Evolutionary conservation across 805 yeast species (phyloP).

Genomic region (Starmerella bombi): DNA sequence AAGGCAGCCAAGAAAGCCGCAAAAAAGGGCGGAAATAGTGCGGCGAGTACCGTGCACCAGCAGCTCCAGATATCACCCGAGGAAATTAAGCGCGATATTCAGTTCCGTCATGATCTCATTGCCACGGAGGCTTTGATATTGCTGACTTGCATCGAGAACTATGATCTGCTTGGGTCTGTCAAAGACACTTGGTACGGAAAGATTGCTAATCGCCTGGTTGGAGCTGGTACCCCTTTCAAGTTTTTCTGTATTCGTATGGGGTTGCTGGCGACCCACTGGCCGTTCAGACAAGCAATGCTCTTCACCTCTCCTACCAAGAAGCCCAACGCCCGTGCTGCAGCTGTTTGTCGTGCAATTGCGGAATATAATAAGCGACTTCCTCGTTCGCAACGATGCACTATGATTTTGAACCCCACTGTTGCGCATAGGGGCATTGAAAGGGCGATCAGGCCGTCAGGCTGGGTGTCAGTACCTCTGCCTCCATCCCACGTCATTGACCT

Average conservation of each 20-base stretch:
- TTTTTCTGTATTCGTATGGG: slow-evolving; percentile 32
- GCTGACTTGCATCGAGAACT: slow-evolving; percentile 29
- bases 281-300: slow-evolving; percentile 32
- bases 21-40: slow-evolving; percentile 14
- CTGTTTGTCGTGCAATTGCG: slow-evolving; percentile 30
- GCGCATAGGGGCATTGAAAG: slow-evolving; percentile 27
- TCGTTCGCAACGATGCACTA: slow-evolving; percentile 25
- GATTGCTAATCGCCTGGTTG: slow-evolving; percentile 23
- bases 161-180: slow-evolving; percentile 30
- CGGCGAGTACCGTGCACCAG: slow-evolving; percentile 11
- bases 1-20: slow-evolving; percentile 23
- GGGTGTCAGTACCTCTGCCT: slow-evolving; percentile 30
- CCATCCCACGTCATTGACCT: slow-evolving; percentile 33
- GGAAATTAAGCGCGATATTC: slow-evolving; percentile 21
- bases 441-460: slow-evolving; percentile 30
- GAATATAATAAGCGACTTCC: slow-evolving; percentile 28
- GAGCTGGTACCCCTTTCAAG: slow-evolving; percentile 26
- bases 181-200: slow-evolving; percentile 22
- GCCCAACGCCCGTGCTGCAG: slow-evolving; percentile 33
- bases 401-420: slow-evolving; percentile 32
- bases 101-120: slow-evolving; percentile 28
- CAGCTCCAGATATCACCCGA: slow-evolving; percentile 21
- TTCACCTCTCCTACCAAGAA: slow-evolving; percentile 30
- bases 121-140: slow-evolving; percentile 33
- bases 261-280: slow-evolving; percentile 35